Evolutionary conservation across 139 green algal species (phyloP).

Genomic region (Picochlorum sp.): DNA sequence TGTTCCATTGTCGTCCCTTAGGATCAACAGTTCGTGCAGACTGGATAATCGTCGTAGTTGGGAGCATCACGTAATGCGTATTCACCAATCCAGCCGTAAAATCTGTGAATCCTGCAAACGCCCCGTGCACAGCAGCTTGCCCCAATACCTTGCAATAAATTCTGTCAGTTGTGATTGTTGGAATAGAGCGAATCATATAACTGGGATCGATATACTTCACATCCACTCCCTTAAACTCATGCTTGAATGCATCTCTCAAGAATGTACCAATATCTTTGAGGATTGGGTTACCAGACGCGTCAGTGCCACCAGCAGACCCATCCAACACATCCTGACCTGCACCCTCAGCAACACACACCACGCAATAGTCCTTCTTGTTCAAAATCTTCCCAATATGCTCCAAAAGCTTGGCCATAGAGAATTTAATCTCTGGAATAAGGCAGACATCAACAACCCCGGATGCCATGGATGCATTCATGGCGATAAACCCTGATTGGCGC

Average conservation of each 20-base stretch:
- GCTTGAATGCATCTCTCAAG: constrained; percentile 67
- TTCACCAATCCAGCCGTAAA: constrained; percentile 74
- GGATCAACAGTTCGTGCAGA: constrained; percentile 35
- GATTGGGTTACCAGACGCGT: constrained; percentile 82
- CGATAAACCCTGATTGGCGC: constrained; percentile 91
- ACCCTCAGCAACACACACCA: constrained; percentile 87
- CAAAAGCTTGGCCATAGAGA: constrained; percentile 67
- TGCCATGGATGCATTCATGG: constrained; percentile 89
- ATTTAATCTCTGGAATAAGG: constrained; percentile 92
- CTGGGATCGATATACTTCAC: constrained; percentile 89
- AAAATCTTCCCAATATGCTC: constrained; percentile 53
- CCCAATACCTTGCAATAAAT: constrained; percentile 93
- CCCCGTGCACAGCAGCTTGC: constrained; percentile 89
- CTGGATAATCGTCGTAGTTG: constrained; percentile 82
- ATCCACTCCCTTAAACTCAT: constrained; percentile 58
- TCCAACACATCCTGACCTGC: constrained; percentile 65
- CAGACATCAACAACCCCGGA: constrained; percentile 83
- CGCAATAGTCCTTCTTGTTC: constrained; percentile 65
- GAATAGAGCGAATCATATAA: constrained; percentile 95
- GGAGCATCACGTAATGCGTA: constrained; percentile 84
- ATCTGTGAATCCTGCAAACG: constrained; percentile 88
- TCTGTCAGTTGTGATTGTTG: constrained; percentile 78
- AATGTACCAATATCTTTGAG: constrained; percentile 75
- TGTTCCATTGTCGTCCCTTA: constrained; percentile 36
- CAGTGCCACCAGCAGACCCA: constrained; percentile 32